phyloP scores from a whole-genome alignment of 352 stramenopile genomes.

The Pythium dissotocum region DNA sequence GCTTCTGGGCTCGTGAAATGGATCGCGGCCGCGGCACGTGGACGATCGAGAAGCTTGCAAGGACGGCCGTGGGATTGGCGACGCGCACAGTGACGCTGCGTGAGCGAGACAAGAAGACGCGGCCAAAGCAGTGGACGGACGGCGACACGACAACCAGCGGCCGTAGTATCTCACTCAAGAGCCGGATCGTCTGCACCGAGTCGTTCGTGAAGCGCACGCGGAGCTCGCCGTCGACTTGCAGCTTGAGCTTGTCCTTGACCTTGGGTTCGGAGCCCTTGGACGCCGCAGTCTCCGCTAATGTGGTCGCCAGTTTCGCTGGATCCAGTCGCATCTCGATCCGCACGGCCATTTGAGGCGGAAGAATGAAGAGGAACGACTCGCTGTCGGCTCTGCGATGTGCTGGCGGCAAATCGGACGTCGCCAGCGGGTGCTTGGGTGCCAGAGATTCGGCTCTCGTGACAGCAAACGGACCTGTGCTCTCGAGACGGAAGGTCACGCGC shows the following conservation, averaged over 20 bases:
- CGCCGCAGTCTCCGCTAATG: neutral
- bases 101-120: constrained; percentile 49
- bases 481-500: constrained; percentile 70
- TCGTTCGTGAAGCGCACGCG: constrained; percentile 71
- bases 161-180: constrained; percentile 46
- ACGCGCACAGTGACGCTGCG: constrained; percentile 50
- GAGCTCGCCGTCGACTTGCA: constrained; percentile 45
- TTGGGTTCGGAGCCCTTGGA: neutral
- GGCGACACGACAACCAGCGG: constrained; percentile 66
- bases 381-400: constrained; percentile 56
- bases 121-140: constrained; percentile 65
- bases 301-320: constrained; percentile 22
- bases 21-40: constrained; percentile 55
- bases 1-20: constrained; percentile 54
- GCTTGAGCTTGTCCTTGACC: neutral
- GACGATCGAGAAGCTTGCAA: constrained; percentile 52
- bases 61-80: constrained; percentile 64
- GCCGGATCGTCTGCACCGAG: constrained; percentile 55
- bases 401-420: constrained; percentile 48
- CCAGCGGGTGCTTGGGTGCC: constrained; percentile 64
- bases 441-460: constrained; percentile 63
- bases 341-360: constrained; percentile 67
- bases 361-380: constrained; percentile 70
- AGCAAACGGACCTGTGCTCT: constrained; percentile 59
- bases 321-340: constrained; percentile 68